These are phyloP conservation scores for Ophioceras dolichostomum DNA, from an alignment of 2,329 filamentous ascomycete genomes.

Conservation along the genomic window DNA sequence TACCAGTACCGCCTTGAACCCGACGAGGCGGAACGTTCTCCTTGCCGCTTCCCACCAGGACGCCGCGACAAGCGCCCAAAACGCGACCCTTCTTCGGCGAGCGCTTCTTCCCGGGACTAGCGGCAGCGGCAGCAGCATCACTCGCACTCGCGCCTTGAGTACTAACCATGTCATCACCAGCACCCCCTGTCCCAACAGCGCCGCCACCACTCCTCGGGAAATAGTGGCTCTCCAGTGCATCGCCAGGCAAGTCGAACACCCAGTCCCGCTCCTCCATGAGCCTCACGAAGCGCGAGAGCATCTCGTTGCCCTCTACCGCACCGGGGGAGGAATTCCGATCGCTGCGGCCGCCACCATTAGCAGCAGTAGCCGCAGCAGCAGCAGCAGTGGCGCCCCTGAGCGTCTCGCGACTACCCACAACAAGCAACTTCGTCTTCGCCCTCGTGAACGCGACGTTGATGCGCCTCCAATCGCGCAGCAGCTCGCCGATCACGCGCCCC, in stretches of 20 bases:
- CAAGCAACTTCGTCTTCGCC: constrained; percentile 81
- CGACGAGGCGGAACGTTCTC: too few relatives aligned
- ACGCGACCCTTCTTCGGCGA: constrained; percentile 1
- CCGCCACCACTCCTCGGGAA: too few relatives aligned
- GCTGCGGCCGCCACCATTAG: too few relatives aligned
- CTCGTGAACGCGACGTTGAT: constrained; percentile 95
- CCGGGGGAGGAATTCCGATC: too few relatives aligned
- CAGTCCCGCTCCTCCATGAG: constrained; percentile 71
- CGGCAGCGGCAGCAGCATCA: constrained; percentile 26
- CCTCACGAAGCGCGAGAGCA: constrained; percentile 63
- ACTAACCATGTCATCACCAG: too few relatives aligned
- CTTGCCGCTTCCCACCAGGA: too few relatives aligned
- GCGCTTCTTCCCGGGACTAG: constrained; percentile 8
- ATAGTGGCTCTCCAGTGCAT: constrained; percentile 53
- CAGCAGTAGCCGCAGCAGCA: too few relatives aligned
- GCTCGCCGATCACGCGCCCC: constrained; percentile 69
- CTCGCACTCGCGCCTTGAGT: too few relatives aligned
- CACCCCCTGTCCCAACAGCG: too few relatives aligned
- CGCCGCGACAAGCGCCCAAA: too few relatives aligned
- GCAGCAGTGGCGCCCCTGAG: constrained; percentile 35
- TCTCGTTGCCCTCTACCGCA: constrained; percentile 60
- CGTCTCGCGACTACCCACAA: constrained; percentile 73
- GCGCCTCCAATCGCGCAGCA: constrained; percentile 81
- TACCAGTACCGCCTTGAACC: too few relatives aligned
- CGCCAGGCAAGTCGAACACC: constrained; percentile 59